Conservation (phyloP, 345 rosid species). For the Salix udensis region DNA sequence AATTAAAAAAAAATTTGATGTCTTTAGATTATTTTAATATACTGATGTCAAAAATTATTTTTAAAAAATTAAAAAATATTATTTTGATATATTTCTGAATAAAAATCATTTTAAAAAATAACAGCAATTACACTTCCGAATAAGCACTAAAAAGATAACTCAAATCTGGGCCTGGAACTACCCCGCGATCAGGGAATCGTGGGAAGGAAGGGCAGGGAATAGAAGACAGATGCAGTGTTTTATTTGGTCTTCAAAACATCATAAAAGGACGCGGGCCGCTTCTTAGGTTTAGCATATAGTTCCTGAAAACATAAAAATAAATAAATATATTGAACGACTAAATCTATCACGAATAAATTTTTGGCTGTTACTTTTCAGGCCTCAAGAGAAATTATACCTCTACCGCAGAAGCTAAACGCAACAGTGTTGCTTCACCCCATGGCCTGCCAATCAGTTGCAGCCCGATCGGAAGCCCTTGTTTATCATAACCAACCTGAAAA, state of each 20-base stretch:
- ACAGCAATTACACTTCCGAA: no score
- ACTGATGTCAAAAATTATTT: no score
- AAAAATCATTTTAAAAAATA: no score
- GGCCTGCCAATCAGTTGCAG: conserved; percentile 76
- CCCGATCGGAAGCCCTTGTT: conserved; percentile 84
- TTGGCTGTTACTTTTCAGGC: background rate
- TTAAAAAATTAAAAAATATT: no score
- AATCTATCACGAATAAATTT: background rate
- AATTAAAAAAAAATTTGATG: no score
- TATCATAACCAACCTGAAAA: conserved; percentile 74
- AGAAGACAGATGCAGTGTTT: background rate
- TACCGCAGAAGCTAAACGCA: conserved; percentile 62
- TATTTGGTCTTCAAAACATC: conserved; percentile 46
- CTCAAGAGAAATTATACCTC: conserved; percentile 39
- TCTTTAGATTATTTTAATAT: background rate
- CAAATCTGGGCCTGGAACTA: no score
- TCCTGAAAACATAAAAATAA: conserved; percentile 40
- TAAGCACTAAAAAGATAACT: background rate
- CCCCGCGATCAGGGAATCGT: background rate
- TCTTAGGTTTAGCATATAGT: conserved; percentile 44
- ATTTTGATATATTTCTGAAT: no score
- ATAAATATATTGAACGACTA: background rate
- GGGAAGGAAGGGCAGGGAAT: no score
- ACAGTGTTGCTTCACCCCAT: conserved; percentile 76
- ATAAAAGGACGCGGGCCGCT: conserved; percentile 57